phyloP scores from a whole-genome alignment of 441 rosid genomes.

The Brassica balearica region DNA sequence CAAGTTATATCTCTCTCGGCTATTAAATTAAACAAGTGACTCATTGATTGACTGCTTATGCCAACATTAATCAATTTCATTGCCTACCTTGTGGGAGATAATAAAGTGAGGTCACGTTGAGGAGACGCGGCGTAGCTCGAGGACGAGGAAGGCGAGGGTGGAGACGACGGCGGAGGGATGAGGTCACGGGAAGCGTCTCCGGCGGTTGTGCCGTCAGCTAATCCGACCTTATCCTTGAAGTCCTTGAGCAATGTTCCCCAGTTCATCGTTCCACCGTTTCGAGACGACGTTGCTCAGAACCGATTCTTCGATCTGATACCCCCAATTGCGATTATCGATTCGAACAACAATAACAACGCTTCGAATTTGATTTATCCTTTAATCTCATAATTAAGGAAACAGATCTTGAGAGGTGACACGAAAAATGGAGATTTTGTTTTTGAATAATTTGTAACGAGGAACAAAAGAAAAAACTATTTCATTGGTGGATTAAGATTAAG shows the following conservation, averaged over 20 bases:
- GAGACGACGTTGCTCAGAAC: conserved; percentile 9
- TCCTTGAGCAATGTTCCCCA: conserved; percentile 86
- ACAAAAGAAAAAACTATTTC: conserved; percentile 26
- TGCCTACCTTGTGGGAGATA: conserved; percentile 64
- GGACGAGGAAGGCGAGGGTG: conserved; percentile 56
- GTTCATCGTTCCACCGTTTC: conserved; percentile 63
- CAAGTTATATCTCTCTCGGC: conserved; percentile 81
- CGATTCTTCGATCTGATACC: conserved; percentile 41
- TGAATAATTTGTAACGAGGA: background rate
- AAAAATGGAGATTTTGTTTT: conserved; percentile 7
- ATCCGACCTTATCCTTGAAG: conserved; percentile 90
- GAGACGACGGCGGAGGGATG: conserved; percentile 44
- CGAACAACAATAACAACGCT: conserved; percentile 9
- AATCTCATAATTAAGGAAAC: background rate
- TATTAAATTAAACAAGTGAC: conserved; percentile 25
- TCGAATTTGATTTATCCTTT: background rate
- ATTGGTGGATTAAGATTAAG: conserved; percentile 41
- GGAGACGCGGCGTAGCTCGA: conserved; percentile 51
- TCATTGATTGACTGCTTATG: background rate
- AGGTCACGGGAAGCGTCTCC: conserved; percentile 42
- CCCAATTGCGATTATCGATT: conserved; percentile 22
- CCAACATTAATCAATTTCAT: background rate
- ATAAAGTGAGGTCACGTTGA: conserved; percentile 50
- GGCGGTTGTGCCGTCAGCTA: conserved; percentile 68
- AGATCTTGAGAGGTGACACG: conserved; percentile 1